These are phyloP conservation scores for Pythium dissimile DNA, from an alignment of 352 stramenopile species.

Conservation along the genomic window DNA sequence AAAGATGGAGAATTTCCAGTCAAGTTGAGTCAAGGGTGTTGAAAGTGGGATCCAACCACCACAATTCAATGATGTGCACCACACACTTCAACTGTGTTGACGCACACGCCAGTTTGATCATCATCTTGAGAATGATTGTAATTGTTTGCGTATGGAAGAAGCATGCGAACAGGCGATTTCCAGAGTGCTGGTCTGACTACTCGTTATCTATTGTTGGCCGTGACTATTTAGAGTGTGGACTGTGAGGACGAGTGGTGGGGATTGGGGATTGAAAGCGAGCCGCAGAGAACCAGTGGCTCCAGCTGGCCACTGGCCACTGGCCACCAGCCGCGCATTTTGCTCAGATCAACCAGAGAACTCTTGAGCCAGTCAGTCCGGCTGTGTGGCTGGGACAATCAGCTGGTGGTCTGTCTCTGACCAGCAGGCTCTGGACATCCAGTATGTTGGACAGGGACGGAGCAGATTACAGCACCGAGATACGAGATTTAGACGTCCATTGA, in stretches of 20 bases:
- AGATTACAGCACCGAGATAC: too few relatives aligned
- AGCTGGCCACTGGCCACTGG: too few relatives aligned
- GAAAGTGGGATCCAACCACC: not conserved
- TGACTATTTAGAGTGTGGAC: too few relatives aligned
- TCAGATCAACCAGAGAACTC: not conserved
- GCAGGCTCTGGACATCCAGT: not conserved
- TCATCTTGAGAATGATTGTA: constrained; percentile 5
- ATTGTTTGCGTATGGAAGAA: constrained; percentile 8
- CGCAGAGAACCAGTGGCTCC: too few relatives aligned
- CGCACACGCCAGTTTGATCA: not conserved
- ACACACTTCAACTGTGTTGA: constrained; percentile 8
- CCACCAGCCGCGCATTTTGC: too few relatives aligned
- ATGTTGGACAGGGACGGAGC: too few relatives aligned
- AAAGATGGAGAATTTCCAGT: too few relatives aligned
- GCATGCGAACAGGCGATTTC: not conserved
- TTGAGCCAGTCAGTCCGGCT: not conserved
- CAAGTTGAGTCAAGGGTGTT: not conserved
- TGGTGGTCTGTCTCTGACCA: not conserved
- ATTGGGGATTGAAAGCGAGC: too few relatives aligned
- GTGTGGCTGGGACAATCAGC: not conserved
- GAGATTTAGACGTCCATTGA: too few relatives aligned
- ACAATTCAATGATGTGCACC: constrained; percentile 5
- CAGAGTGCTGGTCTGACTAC: not conserved
- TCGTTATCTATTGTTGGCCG: too few relatives aligned
- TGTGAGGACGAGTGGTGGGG: too few relatives aligned